Base-by-base conservation (phyloP, 2,329 filamentous ascomycete genomes). In the Trematosphaeria pertusa region DNA sequence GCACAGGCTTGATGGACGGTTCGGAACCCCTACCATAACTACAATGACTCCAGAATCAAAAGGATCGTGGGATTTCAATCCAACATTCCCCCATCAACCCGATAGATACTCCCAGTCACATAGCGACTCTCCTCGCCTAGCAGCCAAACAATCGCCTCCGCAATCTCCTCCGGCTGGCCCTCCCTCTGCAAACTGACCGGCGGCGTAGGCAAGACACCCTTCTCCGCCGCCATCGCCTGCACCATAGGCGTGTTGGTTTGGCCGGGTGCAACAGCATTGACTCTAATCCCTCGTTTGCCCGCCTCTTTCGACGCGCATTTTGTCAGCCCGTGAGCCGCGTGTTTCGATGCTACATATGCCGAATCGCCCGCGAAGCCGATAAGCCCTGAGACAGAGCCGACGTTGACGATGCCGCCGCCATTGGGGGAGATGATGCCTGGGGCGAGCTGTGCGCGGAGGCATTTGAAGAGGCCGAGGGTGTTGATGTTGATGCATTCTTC, bases 161-260 rank as follows among this genome's bases (percentile, higher is more conserved):
- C 52, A 37, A 56, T 38, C 37, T 56, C 52, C 36, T 53, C 52
- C n/a, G 52, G 42, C 39, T 50, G 28, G n/a, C 42, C 52, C 30
- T 79, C 54, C 8, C 79, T 70, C 17, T 65, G 64, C 38, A 81
- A 58, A 0, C 78, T 75, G 7, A 75, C 33, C 4, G 17, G 14
- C 26, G 48, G 48, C 28, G 28, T n/a, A 12, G 33, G 33, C 8
- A 48, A 22, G n/a, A 37, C 26, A 1, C 44, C 48, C 19, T 55
- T 49, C 4, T 21, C 42, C 10, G 31, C 34, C 9, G 22, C 32
- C 48, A 49, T 52, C 8, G 45, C 45, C 12, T 41, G 37, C 30
- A 52, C 52, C 45, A 55, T 55, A 2, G 48, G 48, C 30, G 48
- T 52, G 22, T 41, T 41, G n/a, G 39, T 56, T 31, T 49, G 45